Base-by-base conservation (phyloP, 352 stramenopile species). In the Phytophthora rubi region DNA sequence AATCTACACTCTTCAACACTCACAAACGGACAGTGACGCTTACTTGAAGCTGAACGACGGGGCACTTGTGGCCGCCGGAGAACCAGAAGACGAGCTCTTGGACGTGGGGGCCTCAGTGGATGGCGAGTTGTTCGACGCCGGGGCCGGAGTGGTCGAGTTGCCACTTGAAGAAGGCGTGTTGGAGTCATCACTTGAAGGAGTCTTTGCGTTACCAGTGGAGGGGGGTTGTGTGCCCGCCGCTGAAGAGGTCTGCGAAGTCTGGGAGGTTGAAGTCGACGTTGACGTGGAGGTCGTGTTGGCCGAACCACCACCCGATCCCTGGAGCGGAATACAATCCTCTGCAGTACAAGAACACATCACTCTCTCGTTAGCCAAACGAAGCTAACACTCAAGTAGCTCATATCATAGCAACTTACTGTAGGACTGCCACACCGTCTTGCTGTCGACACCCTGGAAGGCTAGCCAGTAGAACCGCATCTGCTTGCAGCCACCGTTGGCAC, bases 401-500 rank as follows among this genome's bases (percentile, higher is more conserved):
- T 39, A 4, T 39, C 35, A 1, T 3, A 42, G 13, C 1, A 16
- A 42, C 35, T 42, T 42, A 42, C 35, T 16, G 35, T 42, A 42
- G 8, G 35, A 42, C 33, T 76, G 68, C 68, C 68, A 76, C 16
- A 71, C 53, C 1, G 44, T 61, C 26, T 59, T 10, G 37, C 65
- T 33, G 16, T 73, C 48, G 6, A 73, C 6, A 3, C 60, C 54
- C 48, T 76, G 69, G 28, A 76, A 37, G 1, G 69, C 69, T 6
- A 76, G 53, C 64, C 65, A 73, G 58, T 73, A 76, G 60, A 76
- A 76, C 2, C 69, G 69, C 13, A 73, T 52, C 45, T 52, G 39
- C 65, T 58, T 47, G n/a, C 53, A 59, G 4, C 49, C 52, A n/a
- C 69, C 67, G n/a, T 28, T 30, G n/a, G 1, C 13, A n/a, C 45